Percentiles rank a stretch among this genome's conserved stretches.
Evolutionary conservation across 2,329 filamentous ascomycete genomes (phyloP).

Genomic region (Incumbomyces delicatus): DNA sequence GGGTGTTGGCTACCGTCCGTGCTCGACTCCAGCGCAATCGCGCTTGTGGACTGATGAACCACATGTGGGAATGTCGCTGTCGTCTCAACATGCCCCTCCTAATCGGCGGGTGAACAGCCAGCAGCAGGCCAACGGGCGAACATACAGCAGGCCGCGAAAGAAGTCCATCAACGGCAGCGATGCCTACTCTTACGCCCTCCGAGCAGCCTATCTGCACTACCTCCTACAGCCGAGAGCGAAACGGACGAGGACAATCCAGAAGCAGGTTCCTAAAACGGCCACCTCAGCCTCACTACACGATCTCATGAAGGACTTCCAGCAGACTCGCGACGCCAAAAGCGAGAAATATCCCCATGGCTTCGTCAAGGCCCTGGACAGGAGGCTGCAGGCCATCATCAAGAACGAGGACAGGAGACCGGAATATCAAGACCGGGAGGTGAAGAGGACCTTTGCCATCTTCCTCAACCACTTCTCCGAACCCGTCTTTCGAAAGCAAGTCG

Average conservation of each 20-base stretch:
- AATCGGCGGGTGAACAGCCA: constrained; percentile 38
- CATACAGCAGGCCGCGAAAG: constrained; percentile 32
- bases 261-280: constrained; percentile 44
- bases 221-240: constrained; percentile 84
- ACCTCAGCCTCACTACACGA: constrained; percentile 65
- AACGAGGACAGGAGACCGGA: constrained; percentile 77
- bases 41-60: constrained; percentile 6
- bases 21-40: not conserved
- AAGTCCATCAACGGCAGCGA: constrained; percentile 53
- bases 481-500: constrained; percentile 78
- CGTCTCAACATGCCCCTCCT: constrained; percentile 35
- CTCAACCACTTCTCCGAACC: constrained; percentile 87
- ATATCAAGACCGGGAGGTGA: constrained; percentile 81
- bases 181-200: constrained; percentile 82
- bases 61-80: constrained; percentile 33
- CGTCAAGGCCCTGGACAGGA: constrained; percentile 61
- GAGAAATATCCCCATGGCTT: constrained; percentile 63
- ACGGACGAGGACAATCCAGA: constrained; percentile 72
- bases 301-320: constrained; percentile 76
- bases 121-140: constrained; percentile 33
- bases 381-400: constrained; percentile 69
- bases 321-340: constrained; percentile 58
- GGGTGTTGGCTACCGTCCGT: no score
- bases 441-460: constrained; percentile 88
- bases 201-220: constrained; percentile 84